Evolutionary conservation across 805 yeast genomes (phyloP), one percentile per base, ranked within the genome.

Genomic region (Brettanomyces anomalus): DNA sequence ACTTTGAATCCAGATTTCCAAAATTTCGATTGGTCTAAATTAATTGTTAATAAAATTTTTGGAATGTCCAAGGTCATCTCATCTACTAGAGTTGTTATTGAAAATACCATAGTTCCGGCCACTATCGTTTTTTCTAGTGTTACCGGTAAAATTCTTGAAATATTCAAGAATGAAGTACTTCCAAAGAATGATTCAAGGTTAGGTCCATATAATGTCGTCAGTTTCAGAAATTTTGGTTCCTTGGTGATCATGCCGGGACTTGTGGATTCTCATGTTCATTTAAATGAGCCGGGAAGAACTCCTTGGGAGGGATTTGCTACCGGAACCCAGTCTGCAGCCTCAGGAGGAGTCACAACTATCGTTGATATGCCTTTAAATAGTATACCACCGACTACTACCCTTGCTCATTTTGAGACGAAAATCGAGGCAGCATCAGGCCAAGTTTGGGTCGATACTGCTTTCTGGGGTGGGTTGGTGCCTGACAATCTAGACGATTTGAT

Each of bases 251-350:
- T 90, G 68, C 97, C 97, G 0, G 97, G 97, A 0, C 71, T 89
- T 26, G 94, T 89, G 4, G 97, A 89, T 56, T 75, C 95, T 4
- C 97, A 89, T 60, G 97, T 89, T 20, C 97, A 89, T 56, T 66
- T 89, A 52, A 90, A 90, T 60, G 97, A 90, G 56, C 97, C 97
- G 0, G 97, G 97, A n/a, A 69, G 97, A 52, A 89, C 97, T 1
- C 96, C 88, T 48, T 89, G 97, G 97, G 97, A 89, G 62, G 97
- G 97, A 2, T 89, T 90, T 59, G 95, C 80, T n/a, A 83, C 95
- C 0, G 97, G 97, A 0, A 89, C 97, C 0, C 81, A 81, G 57
- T 85, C 96, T 2, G 97, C 97, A 0, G 95, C 95, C 0, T 72
- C 89, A 11, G 97, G 97, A 15, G 97, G 97, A 45, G 97, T 89